Conservation (phyloP, 176 grass and related monocot genomes). For the Oryza meyeriana region DNA sequence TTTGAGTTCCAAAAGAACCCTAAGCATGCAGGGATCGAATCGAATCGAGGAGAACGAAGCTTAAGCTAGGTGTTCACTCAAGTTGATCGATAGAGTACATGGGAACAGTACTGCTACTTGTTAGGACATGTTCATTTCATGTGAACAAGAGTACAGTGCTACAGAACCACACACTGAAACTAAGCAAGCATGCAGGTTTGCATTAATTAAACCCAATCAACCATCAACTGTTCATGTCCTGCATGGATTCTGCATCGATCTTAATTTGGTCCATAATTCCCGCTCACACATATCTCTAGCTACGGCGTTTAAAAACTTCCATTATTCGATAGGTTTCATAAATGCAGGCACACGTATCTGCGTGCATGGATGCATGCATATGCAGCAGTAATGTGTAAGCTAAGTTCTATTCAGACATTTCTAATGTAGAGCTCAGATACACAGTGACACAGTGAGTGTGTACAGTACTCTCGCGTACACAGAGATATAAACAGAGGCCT, state of each 20-base stretch:
- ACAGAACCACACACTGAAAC: background rate
- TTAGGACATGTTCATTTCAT: constrained; percentile 17
- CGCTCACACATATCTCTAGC: background rate
- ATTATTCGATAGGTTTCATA: constrained; percentile 1
- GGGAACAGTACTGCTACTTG: background rate
- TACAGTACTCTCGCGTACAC: too few relatives aligned
- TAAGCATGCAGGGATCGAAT: background rate
- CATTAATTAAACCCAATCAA: background rate
- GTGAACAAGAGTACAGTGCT: background rate
- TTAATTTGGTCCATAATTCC: background rate
- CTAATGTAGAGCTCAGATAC: constrained; percentile 1
- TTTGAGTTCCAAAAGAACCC: too few relatives aligned
- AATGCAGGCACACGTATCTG: background rate
- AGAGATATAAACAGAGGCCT: background rate
- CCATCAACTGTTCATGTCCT: background rate
- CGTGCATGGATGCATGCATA: too few relatives aligned
- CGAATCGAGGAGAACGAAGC: too few relatives aligned
- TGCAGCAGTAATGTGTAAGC: background rate
- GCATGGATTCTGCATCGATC: background rate
- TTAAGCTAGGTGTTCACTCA: too few relatives aligned
- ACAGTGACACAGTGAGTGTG: background rate
- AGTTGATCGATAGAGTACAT: background rate
- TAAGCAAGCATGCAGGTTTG: background rate
- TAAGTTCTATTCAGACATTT: constrained; percentile 7
- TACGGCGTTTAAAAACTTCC: background rate